Conservation (phyloP, 768 basidiomycete genomes). For the Boletus pseudopeckii region DNA sequence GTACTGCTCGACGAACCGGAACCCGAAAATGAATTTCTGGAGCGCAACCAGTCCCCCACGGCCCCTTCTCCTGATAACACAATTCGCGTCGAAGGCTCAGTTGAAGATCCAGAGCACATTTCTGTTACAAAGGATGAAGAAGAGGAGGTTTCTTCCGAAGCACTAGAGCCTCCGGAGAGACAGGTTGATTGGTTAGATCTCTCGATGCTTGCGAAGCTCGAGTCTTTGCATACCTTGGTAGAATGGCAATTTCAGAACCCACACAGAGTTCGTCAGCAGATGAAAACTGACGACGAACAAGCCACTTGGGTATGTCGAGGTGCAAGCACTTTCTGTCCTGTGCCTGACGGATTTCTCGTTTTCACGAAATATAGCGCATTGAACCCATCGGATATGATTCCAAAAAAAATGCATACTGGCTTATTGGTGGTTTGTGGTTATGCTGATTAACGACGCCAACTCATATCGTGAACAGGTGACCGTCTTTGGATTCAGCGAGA, state of each 20-base stretch:
- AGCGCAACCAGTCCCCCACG: slow-evolving; percentile 2
- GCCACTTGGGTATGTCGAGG: slow-evolving; percentile 66
- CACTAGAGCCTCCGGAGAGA: slow-evolving; percentile 32
- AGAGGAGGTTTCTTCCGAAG: slow-evolving; percentile 16
- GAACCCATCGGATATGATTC: slow-evolving; percentile 85
- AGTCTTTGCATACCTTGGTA: slow-evolving; percentile 64
- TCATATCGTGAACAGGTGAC: slow-evolving; percentile 48
- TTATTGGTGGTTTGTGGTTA: slow-evolving; percentile 62
- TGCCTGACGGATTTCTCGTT: background rate
- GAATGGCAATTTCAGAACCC: slow-evolving; percentile 91
- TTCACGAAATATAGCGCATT: slow-evolving; percentile 52
- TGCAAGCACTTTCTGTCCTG: background rate
- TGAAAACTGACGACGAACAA: slow-evolving; percentile 76
- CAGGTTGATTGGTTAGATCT: slow-evolving; percentile 69
- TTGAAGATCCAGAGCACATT: background rate
- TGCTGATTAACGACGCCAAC: background rate
- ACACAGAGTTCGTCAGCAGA: slow-evolving; percentile 59
- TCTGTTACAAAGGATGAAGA: slow-evolving; percentile 21
- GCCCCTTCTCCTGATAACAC: slow-evolving; percentile 4
- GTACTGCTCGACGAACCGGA: slow-evolving; percentile 10
- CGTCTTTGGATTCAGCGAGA: slow-evolving; percentile 86
- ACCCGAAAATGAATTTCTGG: slow-evolving; percentile 12
- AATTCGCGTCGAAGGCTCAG: background rate
- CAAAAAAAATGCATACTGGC: slow-evolving; percentile 78
- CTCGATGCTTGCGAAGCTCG: slow-evolving; percentile 67